Conservation (phyloP, 2,329 filamentous ascomycete species). For the Sordariomycetes sp. region DNA sequence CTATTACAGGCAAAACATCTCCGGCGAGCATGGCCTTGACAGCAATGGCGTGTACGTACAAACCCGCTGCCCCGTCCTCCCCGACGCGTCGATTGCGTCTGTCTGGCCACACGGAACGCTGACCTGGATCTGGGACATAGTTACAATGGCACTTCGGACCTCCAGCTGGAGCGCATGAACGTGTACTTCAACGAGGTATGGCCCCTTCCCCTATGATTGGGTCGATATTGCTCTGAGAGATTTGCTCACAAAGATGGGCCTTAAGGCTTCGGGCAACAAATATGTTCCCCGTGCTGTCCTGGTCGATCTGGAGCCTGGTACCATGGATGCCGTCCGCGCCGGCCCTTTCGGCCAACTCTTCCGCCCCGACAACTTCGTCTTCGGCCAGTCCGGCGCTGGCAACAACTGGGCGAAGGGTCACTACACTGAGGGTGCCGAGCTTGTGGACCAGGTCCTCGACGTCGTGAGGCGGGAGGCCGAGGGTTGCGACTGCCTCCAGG, state of each 20-base stretch:
- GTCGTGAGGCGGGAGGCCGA: slow-evolving; percentile 98
- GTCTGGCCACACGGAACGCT: background rate
- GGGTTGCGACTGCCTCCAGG: slow-evolving; percentile 98
- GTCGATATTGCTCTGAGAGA: background rate
- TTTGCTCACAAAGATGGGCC: background rate
- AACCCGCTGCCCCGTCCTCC: background rate
- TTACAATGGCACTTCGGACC: slow-evolving; percentile 96
- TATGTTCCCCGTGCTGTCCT: slow-evolving; percentile 98
- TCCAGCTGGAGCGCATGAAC: slow-evolving; percentile 99
- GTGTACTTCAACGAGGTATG: slow-evolving; percentile 86
- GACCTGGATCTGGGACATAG: slow-evolving; percentile 28
- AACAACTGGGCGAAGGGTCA: slow-evolving; percentile 99
- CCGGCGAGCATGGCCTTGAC: slow-evolving; percentile 92
- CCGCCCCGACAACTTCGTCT: slow-evolving; percentile 99
- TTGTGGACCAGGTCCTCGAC: slow-evolving; percentile 96
- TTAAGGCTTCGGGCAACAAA: slow-evolving; percentile 89
- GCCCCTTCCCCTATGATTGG: slow-evolving; percentile 2
- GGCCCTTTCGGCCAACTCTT: slow-evolving; percentile 98
- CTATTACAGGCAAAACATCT: slow-evolving; percentile 60
- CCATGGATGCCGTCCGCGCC: slow-evolving; percentile 98
- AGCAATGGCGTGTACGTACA: slow-evolving; percentile 80
- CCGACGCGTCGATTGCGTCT: background rate
- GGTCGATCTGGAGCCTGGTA: slow-evolving; percentile 98
- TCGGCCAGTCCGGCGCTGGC: slow-evolving; percentile 97
- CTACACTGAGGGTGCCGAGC: slow-evolving; percentile 98